These are phyloP conservation scores for Cytospora schulzeri DNA, from an alignment of 2,329 filamentous ascomycete species.

Conservation along the genomic window DNA sequence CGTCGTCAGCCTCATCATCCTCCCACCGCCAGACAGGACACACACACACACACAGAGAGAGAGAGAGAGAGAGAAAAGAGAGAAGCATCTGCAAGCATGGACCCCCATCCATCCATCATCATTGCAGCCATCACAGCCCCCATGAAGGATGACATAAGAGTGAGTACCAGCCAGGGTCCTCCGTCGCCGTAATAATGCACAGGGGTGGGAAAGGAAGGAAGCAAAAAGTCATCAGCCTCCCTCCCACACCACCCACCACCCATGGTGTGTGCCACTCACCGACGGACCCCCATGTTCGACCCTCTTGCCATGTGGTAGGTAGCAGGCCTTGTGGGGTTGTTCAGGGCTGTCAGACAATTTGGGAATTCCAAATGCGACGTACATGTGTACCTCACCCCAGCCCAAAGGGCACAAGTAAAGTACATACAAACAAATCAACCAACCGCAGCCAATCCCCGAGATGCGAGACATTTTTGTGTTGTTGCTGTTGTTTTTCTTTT, in stretches of 20 bases:
- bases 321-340: background rate
- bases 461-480: constrained; percentile 13
- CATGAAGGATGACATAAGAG: constrained; percentile 28
- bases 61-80: no score
- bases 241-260: background rate
- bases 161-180: constrained; percentile 16
- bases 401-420: no score
- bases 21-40: background rate
- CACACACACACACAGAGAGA: no score
- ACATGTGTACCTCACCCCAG: no score
- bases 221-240: constrained; percentile 21
- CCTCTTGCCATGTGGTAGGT: constrained; percentile 28
- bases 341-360: constrained; percentile 11
- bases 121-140: constrained; percentile 25
- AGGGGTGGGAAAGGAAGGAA: no score
- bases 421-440: background rate
- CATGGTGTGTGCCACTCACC: constrained; percentile 9
- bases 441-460: constrained; percentile 17
- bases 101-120: constrained; percentile 17
- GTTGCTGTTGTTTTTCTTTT: no score
- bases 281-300: constrained; percentile 7
- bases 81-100: constrained; percentile 2
- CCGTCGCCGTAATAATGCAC: constrained; percentile 13
- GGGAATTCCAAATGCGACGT: constrained; percentile 12
- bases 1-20: constrained; percentile 27